Evolutionary conservation across 441 rosid species (phyloP).

Genomic region (Populus tomentosa): DNA sequence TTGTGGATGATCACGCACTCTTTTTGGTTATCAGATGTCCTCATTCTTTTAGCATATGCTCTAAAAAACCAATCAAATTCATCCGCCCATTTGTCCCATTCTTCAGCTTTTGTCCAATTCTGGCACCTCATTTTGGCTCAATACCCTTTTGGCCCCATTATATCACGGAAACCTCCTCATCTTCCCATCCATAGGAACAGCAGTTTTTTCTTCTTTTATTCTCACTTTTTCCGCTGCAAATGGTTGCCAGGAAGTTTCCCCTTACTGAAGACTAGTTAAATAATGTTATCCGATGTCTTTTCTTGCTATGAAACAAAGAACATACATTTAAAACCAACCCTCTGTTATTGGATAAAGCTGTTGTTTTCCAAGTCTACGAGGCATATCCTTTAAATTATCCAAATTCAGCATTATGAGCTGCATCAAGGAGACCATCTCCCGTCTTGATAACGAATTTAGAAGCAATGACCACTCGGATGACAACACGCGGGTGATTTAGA

Average conservation of each 20-base stretch:
- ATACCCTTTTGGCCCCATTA: constrained; percentile 15
- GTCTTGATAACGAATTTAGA: neutral
- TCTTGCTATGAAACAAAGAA: neutral
- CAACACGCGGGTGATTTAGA: neutral
- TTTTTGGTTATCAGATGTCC: constrained; percentile 1
- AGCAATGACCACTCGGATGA: neutral
- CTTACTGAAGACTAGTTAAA: neutral
- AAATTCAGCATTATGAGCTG: neutral
- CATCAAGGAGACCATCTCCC: constrained; percentile 5
- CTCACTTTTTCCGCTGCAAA: neutral
- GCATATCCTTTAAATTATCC: neutral
- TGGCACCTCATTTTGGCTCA: constrained; percentile 20
- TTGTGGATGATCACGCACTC: constrained; percentile 50
- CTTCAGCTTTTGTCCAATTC: constrained; percentile 13
- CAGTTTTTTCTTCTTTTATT: neutral
- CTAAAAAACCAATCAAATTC: constrained; percentile 10
- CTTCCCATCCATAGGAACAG: constrained; percentile 13
- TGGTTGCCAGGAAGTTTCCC: constrained; percentile 1
- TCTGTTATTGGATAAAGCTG: neutral
- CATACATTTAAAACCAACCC: neutral
- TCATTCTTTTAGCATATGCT: constrained; percentile 29
- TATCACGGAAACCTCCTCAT: constrained; percentile 1
- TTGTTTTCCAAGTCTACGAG: constrained; percentile 3
- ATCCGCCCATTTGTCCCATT: constrained; percentile 16
- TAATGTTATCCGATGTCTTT: neutral